Base-by-base conservation (phyloP, 495 filamentous ascomycete genomes). In the Podospora pseudoanserina region DNA sequence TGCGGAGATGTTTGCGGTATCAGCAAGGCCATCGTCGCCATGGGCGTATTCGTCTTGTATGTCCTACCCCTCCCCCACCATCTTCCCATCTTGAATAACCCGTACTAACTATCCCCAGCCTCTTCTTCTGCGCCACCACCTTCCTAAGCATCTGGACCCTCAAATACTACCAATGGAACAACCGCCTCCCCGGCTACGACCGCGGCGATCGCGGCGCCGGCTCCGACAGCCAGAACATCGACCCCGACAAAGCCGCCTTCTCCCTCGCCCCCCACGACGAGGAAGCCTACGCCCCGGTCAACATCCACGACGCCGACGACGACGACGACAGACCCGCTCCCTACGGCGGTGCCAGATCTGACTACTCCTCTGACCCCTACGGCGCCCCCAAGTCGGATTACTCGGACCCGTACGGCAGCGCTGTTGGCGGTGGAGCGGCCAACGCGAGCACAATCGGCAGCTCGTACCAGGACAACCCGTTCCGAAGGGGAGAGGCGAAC, bases 21-120 rank as follows among this genome's bases (percentile, higher is more conserved):
- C 61, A 93, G 91, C 82, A 90, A 91, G 64, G 90, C 88, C 16
- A 88, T 89, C 16, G 89, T 92, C n/a, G 92, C 87, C 18, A 80
- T 97, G 23, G 92, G 88, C 1, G 87, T 95, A 44, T 84, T 96
- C 44, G 87, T 96, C 76, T 92, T 88, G 93, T 97, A 85, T 57
- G 88, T 83, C 26, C 34, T 59, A 49, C 9, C 39, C 13, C 39
- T 9, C 30, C 30, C 30, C 30, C 30, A 32, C 30, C 39, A 49
- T 49, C 39, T 11, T 49, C 13, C 2, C 15, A 49, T 49, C 39
- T 13, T 11, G 13, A 13, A 6, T 11, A 5, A 58, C 30, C 34
- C 19, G 4, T 20, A 26, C n/a, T 20, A 58, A 20, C 67, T 16
- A 32, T 15, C 63, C 56, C 59, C 70, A 97, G 92, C 78, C 76